These are phyloP conservation scores for Metschnikowia borealis DNA, from an alignment of 805 yeast genomes.

Conservation along the genomic window DNA sequence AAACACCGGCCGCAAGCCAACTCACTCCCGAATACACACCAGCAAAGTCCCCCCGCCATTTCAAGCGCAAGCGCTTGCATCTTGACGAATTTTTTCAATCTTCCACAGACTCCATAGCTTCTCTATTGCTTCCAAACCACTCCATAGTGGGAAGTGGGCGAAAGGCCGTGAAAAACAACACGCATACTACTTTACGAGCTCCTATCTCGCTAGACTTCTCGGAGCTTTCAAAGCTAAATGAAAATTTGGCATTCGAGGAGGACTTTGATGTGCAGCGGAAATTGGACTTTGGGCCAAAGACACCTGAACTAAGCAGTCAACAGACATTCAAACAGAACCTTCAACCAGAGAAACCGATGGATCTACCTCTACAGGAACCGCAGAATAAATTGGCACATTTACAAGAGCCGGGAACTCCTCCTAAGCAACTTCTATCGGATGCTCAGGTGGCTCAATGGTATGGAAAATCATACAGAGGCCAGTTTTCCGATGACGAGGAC, in stretches of 20 bases:
- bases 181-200: conserved; percentile 6
- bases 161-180: conserved; percentile 11
- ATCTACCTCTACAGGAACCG: background rate
- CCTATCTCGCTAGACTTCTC: conserved; percentile 18
- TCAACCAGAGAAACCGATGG: background rate
- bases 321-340: too few species aligned
- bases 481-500: conserved; percentile 28
- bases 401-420: conserved; percentile 27
- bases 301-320: background rate
- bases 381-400: background rate
- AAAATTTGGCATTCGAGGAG: conserved; percentile 26
- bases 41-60: conserved; percentile 23
- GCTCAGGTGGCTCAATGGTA: conserved; percentile 36
- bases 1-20: background rate
- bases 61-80: conserved; percentile 16
- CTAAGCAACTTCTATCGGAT: conserved; percentile 30
- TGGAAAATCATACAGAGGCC: conserved; percentile 28
- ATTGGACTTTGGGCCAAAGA: background rate
- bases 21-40: conserved; percentile 34
- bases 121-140: conserved; percentile 32
- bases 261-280: conserved; percentile 8
- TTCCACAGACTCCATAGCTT: conserved; percentile 20
- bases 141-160: conserved; percentile 38
- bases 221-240: conserved; percentile 19
- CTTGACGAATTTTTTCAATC: conserved; percentile 11